Conservation (phyloP, 208 protist genomes). For the Leishmania tarentolae region DNA sequence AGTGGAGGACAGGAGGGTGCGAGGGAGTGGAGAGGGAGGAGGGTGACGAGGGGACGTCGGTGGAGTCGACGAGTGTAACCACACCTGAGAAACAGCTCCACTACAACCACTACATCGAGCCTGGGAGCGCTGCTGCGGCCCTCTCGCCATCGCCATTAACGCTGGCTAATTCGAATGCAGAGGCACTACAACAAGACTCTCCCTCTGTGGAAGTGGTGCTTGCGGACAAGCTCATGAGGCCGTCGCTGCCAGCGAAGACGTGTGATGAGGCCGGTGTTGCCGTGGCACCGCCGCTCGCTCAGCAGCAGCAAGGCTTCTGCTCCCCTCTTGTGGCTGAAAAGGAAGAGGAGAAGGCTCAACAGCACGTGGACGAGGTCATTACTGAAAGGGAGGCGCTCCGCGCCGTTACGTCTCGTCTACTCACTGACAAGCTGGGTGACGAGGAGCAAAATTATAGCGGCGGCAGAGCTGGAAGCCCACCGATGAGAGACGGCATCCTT, state of each 20-base stretch:
- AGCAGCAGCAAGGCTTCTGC: not conserved
- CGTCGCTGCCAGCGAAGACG: not conserved
- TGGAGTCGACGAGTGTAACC: constrained; percentile 7
- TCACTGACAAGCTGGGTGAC: not conserved
- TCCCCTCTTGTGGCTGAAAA: not conserved
- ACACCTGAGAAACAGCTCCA: constrained; percentile 29
- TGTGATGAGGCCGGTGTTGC: not conserved
- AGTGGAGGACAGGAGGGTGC: not conserved
- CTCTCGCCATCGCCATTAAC: not conserved
- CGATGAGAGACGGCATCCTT: not conserved
- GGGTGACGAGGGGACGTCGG: constrained; percentile 1
- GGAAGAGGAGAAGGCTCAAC: not conserved
- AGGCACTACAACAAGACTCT: not conserved
- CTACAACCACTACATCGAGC: not conserved
- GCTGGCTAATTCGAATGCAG: not conserved
- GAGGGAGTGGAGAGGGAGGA: not conserved
- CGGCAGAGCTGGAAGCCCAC: not conserved
- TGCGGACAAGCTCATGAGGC: constrained; percentile 20
- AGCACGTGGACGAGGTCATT: not conserved
- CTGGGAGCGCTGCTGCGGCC: not conserved
- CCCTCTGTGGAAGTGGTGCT: constrained; percentile 12
- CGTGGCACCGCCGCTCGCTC: not conserved
- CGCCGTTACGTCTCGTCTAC: not conserved
- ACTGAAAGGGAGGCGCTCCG: not conserved
- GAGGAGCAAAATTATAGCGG: not conserved